A percentile compares a stretch with the other conserved stretches of the same genome.
These are phyloP conservation scores for Cyathus striatus DNA, from an alignment of 768 basidiomycete genomes.

Conservation along the genomic window DNA sequence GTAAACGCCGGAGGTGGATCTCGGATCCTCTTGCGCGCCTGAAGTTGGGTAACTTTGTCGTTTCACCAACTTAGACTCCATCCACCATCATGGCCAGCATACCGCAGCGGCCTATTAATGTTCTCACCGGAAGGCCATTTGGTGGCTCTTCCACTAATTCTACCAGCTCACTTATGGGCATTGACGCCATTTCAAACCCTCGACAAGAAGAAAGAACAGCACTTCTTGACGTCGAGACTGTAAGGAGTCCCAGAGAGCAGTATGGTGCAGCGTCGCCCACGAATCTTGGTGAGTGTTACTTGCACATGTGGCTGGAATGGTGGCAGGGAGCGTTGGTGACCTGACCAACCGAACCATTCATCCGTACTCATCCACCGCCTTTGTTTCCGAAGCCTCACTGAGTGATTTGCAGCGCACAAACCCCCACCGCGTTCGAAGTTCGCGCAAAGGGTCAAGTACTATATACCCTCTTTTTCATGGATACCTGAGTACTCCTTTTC, in stretches of 20 bases:
- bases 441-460: conserved; percentile 57
- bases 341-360: neutral
- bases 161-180: conserved; percentile 28
- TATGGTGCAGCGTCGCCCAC: conserved; percentile 21
- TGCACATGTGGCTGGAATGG: neutral
- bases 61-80: no score
- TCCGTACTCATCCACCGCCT: neutral
- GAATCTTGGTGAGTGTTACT: conserved; percentile 13
- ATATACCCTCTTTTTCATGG: conserved; percentile 75
- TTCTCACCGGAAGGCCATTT: no score
- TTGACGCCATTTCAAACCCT: conserved; percentile 19
- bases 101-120: no score
- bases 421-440: conserved; percentile 23
- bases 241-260: conserved; percentile 9
- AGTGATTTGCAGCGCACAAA: conserved; percentile 4
- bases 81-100: no score
- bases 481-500: conserved; percentile 72
- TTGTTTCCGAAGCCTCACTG: neutral
- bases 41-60: no score
- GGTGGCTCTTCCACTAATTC: conserved; percentile 15
- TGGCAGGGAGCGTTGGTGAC: no score
- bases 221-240: conserved; percentile 23
- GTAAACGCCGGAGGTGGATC: no score
- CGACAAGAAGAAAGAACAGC: conserved; percentile 23
- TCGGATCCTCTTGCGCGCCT: no score